Conservation (phyloP, 306 rosid genomes). For the Dryas octopetala region DNA sequence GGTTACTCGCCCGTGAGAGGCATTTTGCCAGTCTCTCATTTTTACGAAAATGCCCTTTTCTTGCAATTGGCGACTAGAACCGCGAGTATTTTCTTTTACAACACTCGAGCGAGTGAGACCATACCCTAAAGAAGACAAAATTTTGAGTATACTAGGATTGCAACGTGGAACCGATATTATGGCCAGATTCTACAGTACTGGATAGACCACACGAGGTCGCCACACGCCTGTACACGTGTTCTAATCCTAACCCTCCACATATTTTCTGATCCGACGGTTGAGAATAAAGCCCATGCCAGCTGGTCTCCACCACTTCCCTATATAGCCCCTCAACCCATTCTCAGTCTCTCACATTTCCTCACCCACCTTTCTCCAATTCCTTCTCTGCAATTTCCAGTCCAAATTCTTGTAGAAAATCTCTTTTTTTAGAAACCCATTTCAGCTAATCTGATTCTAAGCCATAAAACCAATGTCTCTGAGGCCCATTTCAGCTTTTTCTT, state of each 20-base stretch:
- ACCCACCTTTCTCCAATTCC: conserved; percentile 7
- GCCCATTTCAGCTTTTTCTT: conserved; percentile 29
- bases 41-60: background rate
- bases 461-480: conserved; percentile 34
- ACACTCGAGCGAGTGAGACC: conserved; percentile 7
- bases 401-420: background rate
- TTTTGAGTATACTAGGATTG: background rate
- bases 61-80: background rate
- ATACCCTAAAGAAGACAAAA: background rate
- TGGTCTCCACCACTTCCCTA: background rate
- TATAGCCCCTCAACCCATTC: conserved; percentile 20
- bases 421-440: background rate
- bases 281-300: background rate
- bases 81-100: background rate
- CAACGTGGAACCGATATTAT: conserved; percentile 35
- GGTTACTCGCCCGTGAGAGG: background rate
- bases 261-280: conserved; percentile 33
- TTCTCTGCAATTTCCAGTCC: conserved; percentile 5
- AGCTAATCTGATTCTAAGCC: background rate
- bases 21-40: background rate
- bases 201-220: conserved; percentile 46
- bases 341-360: background rate
- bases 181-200: background rate
- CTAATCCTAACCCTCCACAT: conserved; percentile 23
- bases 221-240: conserved; percentile 53